A percentile compares a stretch with the other conserved stretches of the same genome.
phyloP scores from a whole-genome alignment of 2,329 filamentous ascomycete genomes.

The Cytospora chrysosperma region DNA sequence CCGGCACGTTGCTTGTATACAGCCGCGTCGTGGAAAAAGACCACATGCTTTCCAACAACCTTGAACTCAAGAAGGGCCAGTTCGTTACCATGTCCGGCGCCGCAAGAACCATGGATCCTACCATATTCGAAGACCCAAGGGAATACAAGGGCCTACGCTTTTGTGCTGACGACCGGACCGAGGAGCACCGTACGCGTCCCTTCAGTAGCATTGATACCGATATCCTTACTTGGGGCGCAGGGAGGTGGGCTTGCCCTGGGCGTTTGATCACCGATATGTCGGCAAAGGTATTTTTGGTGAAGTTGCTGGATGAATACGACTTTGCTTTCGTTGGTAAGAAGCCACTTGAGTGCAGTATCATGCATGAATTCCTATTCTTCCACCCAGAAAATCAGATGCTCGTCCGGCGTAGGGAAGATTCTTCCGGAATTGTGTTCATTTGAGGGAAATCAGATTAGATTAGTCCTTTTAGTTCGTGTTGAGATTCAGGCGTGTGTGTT shows the following conservation, averaged over 20 bases:
- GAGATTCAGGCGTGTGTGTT: too few relatives aligned
- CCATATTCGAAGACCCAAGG: neutral
- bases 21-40: slow-evolving; percentile 23
- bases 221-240: slow-evolving; percentile 25
- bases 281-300: slow-evolving; percentile 24
- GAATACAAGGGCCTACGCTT: neutral
- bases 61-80: neutral
- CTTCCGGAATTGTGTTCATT: neutral
- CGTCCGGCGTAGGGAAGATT: neutral
- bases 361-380: slow-evolving; percentile 13
- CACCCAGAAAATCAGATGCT: slow-evolving; percentile 7
- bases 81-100: neutral
- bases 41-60: neutral
- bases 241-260: slow-evolving; percentile 23
- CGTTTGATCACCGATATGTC: slow-evolving; percentile 22
- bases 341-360: neutral
- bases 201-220: slow-evolving; percentile 22
- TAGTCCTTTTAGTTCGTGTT: too few relatives aligned
- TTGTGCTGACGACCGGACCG: neutral
- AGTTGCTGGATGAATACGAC: slow-evolving; percentile 24
- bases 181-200: slow-evolving; percentile 16
- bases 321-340: slow-evolving; percentile 22
- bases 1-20: slow-evolving; percentile 21
- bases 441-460: too few relatives aligned
- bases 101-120: neutral